Conservation (phyloP, 1,284 basidiomycete species). For the Boletus semigastroideus region DNA sequence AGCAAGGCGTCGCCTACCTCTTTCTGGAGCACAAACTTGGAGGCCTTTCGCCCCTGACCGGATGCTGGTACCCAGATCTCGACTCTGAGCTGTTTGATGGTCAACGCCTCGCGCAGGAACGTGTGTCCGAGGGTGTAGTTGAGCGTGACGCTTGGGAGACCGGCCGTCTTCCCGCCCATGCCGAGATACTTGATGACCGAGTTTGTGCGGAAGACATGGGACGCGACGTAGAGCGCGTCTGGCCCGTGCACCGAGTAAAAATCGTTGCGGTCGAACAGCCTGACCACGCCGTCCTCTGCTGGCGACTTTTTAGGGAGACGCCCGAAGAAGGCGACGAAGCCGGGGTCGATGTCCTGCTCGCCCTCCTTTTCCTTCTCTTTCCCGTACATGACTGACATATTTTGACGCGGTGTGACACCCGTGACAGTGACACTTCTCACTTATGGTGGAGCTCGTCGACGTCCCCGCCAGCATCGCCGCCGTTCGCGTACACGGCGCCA, state of each 20-base stretch:
- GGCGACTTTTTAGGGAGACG: slow-evolving; percentile 67
- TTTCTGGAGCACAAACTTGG: slow-evolving; percentile 76
- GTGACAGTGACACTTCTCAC: slow-evolving; percentile 13
- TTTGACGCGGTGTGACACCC: slow-evolving; percentile 17
- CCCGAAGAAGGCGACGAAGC: slow-evolving; percentile 75
- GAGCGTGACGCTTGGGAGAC: slow-evolving; percentile 79
- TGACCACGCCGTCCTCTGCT: slow-evolving; percentile 64
- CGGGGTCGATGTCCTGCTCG: slow-evolving; percentile 59
- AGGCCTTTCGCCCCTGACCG: slow-evolving; percentile 70
- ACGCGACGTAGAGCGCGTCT: slow-evolving; percentile 87
- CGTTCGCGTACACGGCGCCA: slow-evolving; percentile 80
- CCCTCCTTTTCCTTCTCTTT: slow-evolving; percentile 67
- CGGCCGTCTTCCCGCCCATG: slow-evolving; percentile 49
- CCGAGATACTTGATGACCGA: slow-evolving; percentile 86
- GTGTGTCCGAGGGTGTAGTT: slow-evolving; percentile 81
- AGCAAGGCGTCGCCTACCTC: slow-evolving; percentile 49
- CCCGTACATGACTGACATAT: slow-evolving; percentile 57
- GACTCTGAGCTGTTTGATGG: slow-evolving; percentile 87
- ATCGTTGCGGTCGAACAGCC: slow-evolving; percentile 84
- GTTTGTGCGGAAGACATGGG: slow-evolving; percentile 83
- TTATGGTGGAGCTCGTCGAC: slow-evolving; percentile 29
- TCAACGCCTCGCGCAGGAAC: slow-evolving; percentile 89
- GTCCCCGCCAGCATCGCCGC: slow-evolving; percentile 27
- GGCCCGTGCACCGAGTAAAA: slow-evolving; percentile 89
- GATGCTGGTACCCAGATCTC: slow-evolving; percentile 87